phyloP scores from a whole-genome alignment of 768 basidiomycete genomes.

The Mrakia frigida region DNA sequence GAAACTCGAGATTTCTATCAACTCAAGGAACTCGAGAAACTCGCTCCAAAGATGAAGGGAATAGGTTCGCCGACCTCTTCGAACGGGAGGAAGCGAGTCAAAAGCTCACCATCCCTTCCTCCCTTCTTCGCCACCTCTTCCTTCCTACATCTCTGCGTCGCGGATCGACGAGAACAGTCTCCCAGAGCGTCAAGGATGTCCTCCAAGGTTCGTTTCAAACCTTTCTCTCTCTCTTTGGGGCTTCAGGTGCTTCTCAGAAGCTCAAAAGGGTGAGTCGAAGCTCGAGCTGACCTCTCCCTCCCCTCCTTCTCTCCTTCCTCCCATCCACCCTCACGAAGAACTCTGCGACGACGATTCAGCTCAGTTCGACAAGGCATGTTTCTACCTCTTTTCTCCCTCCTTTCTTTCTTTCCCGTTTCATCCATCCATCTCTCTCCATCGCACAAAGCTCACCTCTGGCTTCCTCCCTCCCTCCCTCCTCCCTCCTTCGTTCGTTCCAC shows the following conservation, averaged over 20 bases:
- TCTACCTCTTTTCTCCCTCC: too few species aligned
- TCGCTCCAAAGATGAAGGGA: conserved; percentile 39
- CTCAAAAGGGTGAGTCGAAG: too few species aligned
- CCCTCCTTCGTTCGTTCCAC: conserved; percentile 12
- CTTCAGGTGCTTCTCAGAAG: too few species aligned
- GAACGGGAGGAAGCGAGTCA: not conserved
- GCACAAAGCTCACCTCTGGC: not conserved
- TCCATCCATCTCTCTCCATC: not conserved
- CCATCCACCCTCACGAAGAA: conserved; percentile 45
- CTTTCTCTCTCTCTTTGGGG: too few species aligned
- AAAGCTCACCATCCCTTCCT: conserved; percentile 27
- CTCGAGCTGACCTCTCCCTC: too few species aligned
- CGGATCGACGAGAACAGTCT: conserved; percentile 52
- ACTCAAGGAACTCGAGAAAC: conserved; percentile 88
- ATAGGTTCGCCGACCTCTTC: conserved; percentile 10
- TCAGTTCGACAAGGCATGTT: conserved; percentile 73
- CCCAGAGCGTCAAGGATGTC: conserved; percentile 87
- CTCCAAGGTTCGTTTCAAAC: conserved; percentile 53
- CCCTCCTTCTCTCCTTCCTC: too few species aligned
- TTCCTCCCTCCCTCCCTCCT: not conserved
- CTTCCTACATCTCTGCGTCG: not conserved
- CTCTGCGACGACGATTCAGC: conserved; percentile 83
- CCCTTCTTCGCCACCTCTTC: not conserved
- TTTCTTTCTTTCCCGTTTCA: too few species aligned
- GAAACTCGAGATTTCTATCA: conserved; percentile 83